Evolutionary conservation across 176 grass and related monocot species (phyloP), one percentile per base, ranked within the genome.

Genomic region (Alloteropsis semialata): DNA sequence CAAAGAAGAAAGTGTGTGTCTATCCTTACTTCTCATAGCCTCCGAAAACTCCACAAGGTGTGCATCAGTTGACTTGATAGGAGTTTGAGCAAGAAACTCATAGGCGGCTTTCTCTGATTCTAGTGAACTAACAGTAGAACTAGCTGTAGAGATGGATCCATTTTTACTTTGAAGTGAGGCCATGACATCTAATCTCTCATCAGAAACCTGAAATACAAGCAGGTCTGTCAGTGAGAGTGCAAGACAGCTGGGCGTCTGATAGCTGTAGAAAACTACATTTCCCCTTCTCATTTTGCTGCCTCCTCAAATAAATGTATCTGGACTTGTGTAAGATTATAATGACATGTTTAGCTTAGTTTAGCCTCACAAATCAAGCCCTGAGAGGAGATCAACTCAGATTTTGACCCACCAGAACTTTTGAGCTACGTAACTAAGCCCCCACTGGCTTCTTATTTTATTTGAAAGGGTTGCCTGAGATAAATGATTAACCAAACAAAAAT

Each of bases 21-120:
- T 42, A 18, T 74, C 56, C 87, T 68, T 99, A 99, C 96, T 96
- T 96, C 93, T 94, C 91, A 99, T 88, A 69, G 93, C 93, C 65
- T 94, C 93, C 61, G 96, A 93, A 89, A 99, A 99, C 76, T 99
- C 96, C 74, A 99, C 72, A 82, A 99, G 91, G 83, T 99, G 96
- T 44, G 87, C 89, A 94, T 99, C 96, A 10, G 89, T 92, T 72
- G 96, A 83, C 74, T 84, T 94, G 85, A 99, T 81, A 75, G 93
- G 96, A 79, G 96, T 89, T 63, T 94, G 89, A 58, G 91, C 77
- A 78, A 96, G 77, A 46, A 51, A 89, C 58, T 93, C 96, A 88
- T 93, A 86, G 32, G 88, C 75, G 39, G 91, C 85, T 83, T 88
- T 94, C 72, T 93, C 86, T 63, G 85, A 90, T 64, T 93, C 91